phyloP scores from a whole-genome alignment of 768 basidiomycete genomes.

The Rubroboletus satanas region DNA sequence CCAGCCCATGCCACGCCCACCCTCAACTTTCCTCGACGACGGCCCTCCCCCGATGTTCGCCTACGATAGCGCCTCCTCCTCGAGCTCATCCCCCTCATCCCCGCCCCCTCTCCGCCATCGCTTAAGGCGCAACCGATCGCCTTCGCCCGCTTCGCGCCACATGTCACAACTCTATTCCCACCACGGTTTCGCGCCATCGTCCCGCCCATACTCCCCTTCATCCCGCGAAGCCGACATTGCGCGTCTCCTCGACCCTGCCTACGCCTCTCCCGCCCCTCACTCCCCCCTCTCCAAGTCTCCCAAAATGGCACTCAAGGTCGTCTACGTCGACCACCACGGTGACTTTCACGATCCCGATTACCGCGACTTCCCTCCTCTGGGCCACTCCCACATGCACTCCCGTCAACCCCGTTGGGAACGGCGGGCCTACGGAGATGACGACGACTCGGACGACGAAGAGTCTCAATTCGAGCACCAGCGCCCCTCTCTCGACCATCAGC shows the following conservation, averaged over 20 bases:
- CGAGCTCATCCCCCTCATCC: conserved; percentile 10
- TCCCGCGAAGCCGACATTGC: conserved; percentile 50
- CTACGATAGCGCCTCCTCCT: conserved; percentile 20
- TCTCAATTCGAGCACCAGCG: conserved; percentile 13
- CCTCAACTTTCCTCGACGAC: not conserved
- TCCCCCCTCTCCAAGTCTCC: conserved; percentile 20
- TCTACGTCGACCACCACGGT: conserved; percentile 59
- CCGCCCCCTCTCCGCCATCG: conserved; percentile 23
- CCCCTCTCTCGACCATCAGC: conserved; percentile 19
- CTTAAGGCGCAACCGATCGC: conserved; percentile 21
- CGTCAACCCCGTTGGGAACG: conserved; percentile 36
- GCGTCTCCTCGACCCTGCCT: conserved; percentile 62
- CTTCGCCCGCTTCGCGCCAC: conserved; percentile 29
- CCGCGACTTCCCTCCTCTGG: conserved; percentile 53
- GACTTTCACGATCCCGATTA: conserved; percentile 68
- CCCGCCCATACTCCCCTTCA: conserved; percentile 34
- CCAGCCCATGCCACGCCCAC: not conserved
- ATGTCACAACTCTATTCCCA: conserved; percentile 3
- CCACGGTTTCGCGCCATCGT: not conserved
- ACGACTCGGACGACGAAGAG: conserved; percentile 30
- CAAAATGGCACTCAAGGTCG: conserved; percentile 23
- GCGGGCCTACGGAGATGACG: conserved; percentile 26
- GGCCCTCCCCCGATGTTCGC: conserved; percentile 11
- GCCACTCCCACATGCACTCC: conserved; percentile 14
- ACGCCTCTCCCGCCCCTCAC: conserved; percentile 37